Evolutionary conservation across 352 stramenopile species (phyloP).

Genomic region (Phytophthora pistaciae): DNA sequence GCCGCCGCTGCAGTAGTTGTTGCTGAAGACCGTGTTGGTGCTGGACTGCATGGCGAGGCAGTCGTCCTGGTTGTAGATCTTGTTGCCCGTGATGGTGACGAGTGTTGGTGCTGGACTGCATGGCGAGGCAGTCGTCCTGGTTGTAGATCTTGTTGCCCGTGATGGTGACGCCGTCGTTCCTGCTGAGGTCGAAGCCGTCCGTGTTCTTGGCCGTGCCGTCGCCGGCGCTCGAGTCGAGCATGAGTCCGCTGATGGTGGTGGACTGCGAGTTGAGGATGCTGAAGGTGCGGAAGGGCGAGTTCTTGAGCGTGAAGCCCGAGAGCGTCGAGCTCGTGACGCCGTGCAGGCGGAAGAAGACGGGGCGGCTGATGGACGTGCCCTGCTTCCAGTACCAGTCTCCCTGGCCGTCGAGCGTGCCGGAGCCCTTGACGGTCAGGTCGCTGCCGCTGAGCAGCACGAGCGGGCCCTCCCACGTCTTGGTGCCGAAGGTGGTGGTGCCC

Average conservation of each 20-base stretch:
- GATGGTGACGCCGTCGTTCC: constrained; percentile 2
- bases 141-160: constrained; percentile 8
- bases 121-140: constrained; percentile 1
- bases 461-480: constrained; percentile 11
- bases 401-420: constrained; percentile 43
- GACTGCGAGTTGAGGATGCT: not conserved
- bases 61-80: too few species aligned
- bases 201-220: not conserved
- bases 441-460: constrained; percentile 2
- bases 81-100: too few species aligned
- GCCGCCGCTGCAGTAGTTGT: too few species aligned
- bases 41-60: too few species aligned
- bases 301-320: constrained; percentile 1
- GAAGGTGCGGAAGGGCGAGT: constrained; percentile 23
- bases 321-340: not conserved
- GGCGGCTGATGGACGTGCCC: constrained; percentile 25
- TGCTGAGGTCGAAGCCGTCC: not conserved
- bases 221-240: not conserved
- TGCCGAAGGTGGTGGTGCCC: not conserved
- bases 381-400: constrained; percentile 45
- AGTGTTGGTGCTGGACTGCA: constrained; percentile 7
- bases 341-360: constrained; percentile 33
- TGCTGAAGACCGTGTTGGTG: too few species aligned
- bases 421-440: constrained; percentile 22
- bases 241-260: constrained; percentile 6